Evolutionary conservation across 2,329 filamentous ascomycete species (phyloP), one percentile per base, ranked within the genome.

Genomic region (Verticillium longisporum): DNA sequence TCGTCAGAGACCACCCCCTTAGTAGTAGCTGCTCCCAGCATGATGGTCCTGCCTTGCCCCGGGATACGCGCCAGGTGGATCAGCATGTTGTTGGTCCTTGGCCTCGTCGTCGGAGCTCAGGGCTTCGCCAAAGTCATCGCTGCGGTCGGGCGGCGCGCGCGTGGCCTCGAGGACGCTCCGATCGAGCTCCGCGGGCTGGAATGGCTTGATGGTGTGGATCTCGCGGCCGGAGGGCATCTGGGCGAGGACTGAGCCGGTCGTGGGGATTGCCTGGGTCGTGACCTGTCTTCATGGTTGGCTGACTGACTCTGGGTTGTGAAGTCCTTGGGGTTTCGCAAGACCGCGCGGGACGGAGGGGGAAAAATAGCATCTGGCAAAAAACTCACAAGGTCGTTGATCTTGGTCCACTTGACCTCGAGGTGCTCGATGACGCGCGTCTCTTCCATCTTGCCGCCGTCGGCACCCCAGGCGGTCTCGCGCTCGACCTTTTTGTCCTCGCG

Each of bases 191-290:
- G 89, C 89, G 0, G 86, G 83, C 6, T 82, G 78, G 67, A 87
- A 97, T 1, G 85, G 80, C 68, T 88, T 88, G 38, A 91, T 78
- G 0, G 80, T 83, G 65, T 96, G 89, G 59, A 97, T 92, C 68
- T 97, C 93, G 64, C 94, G 85, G 1, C 94, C 94, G 1, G 90
- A 94, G 0, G 95, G 94, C 78, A 98, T 89, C 63, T 86, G 88
- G 6, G 90, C 83, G 4, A 96, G 75, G 10, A 97, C 77, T 0
- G 89, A 84, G 14, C 87, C 88, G 4, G 84, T 82, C 0, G 89
- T 81, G 0, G 93, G 92, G 36, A 98, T 83, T 1, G 80, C 61
- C 71, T 97, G 92, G 0, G 92, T 88, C 63, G 93, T 91, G 68
- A 97, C 88, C 87, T 94, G 63, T 2, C 26, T 45, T 31, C 0